These are phyloP conservation scores for Pseudonitzschia multiseries DNA, from an alignment of 108 stramenopile species.

Conservation along the genomic window DNA sequence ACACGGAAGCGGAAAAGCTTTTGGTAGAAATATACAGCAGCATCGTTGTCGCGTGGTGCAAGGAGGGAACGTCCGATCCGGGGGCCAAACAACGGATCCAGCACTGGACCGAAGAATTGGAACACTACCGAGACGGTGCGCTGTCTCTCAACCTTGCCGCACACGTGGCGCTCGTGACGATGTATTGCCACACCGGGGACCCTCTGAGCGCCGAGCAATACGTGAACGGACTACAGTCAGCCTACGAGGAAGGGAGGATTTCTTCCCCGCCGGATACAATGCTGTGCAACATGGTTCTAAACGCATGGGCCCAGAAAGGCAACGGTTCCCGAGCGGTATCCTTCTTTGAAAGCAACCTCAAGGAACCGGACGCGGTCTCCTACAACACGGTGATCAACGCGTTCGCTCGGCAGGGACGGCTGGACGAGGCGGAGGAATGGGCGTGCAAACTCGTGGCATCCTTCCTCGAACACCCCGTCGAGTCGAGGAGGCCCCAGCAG, in stretches of 20 bases:
- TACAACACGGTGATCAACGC: slow-evolving; percentile 37
- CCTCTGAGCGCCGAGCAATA: slow-evolving; percentile 22
- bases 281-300: slow-evolving; percentile 32
- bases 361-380: slow-evolving; percentile 18
- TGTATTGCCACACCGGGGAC: slow-evolving; percentile 12
- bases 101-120: slow-evolving; percentile 20
- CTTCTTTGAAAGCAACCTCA: slow-evolving; percentile 13
- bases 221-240: slow-evolving; percentile 6
- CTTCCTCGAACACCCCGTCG: slow-evolving; percentile 7
- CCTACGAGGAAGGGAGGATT: slow-evolving; percentile 9
- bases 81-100: not conserved
- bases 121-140: not conserved
- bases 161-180: slow-evolving; percentile 19
- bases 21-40: slow-evolving; percentile 32
- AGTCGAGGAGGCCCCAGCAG: slow-evolving; percentile 15
- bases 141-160: slow-evolving; percentile 11
- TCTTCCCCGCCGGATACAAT: slow-evolving; percentile 19
- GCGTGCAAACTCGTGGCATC: slow-evolving; percentile 9
- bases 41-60: slow-evolving; percentile 30
- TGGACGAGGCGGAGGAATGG: slow-evolving; percentile 18
- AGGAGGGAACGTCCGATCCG: slow-evolving; percentile 3
- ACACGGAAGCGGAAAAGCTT: not conserved
- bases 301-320: slow-evolving; percentile 19
- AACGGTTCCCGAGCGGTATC: slow-evolving; percentile 16
- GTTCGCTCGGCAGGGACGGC: slow-evolving; percentile 13